Evolutionary conservation across 78 protist species (phyloP), one percentile per base, ranked within the genome.

Genomic region (Fonticula alba): DNA sequence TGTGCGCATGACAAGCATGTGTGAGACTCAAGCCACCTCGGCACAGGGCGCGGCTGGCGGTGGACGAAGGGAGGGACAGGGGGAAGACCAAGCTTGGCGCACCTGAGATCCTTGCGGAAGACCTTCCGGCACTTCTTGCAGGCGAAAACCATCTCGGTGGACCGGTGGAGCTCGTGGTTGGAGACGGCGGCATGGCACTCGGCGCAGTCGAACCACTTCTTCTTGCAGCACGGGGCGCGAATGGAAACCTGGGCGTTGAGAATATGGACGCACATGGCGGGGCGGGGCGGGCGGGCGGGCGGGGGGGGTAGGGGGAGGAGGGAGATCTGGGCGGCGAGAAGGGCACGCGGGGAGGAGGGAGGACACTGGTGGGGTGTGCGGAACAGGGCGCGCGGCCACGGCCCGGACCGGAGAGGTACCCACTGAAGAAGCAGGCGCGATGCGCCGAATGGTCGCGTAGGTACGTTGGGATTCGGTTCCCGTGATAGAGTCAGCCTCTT

Each of bases 91-190:
- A 6, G 1, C 40, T 6, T n/a, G 5, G 46, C 69, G 7, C 24
- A 64, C 70, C n/a, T 0, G n/a, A 52, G 0, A 43, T 71, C 76
- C 52, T 77, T 75, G 50, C 91, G 68, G 70, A 85, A 85, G 41
- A 72, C 76, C 69, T 85, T 85, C 59, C 69, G 78, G 78, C 91
- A 85, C 62, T 85, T 80, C 47, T 80, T 85, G 73, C 91, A 85
- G 0, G 80, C 85, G 31, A 85, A 62, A 11, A 53, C 32, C 50
- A 85, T 64, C 59, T 85, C 91, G 52, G 56, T 60, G 7, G 61
- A 35, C 66, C 68, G 73, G 22, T 3, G 40, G 24, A 85, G 50
- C 31, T 26, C 70, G 61, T 85, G 91, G 57, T 75, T 68, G 14
- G 70, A 46, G 50, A 24, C 72, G 31, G 73, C 85, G n/a, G 49